Percentiles rank a stretch among this genome's conserved stretches.
Evolutionary conservation across 176 grass and related monocot genomes (phyloP).

Genomic region (Themeda triandra): DNA sequence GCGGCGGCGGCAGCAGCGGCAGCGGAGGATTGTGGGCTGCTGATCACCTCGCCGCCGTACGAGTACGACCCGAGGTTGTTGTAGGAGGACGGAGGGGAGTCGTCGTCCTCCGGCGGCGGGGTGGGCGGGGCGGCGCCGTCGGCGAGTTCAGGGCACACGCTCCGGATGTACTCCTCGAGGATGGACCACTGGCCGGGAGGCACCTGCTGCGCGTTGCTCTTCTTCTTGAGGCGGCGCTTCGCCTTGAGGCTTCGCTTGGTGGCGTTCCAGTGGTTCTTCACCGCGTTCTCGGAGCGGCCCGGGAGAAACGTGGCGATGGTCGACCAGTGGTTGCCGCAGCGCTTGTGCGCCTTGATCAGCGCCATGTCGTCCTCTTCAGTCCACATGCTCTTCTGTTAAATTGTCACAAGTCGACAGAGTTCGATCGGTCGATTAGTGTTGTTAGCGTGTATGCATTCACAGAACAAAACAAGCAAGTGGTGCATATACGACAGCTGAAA

Average conservation of each 20-base stretch:
- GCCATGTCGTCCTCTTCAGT: conserved; percentile 58
- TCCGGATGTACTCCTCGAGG: conserved; percentile 66
- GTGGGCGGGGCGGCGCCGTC: background rate
- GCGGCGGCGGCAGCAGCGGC: too few relatives aligned
- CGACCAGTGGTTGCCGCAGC: conserved; percentile 70
- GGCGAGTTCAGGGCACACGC: background rate
- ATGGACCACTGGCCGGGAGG: conserved; percentile 15
- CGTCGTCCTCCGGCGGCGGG: background rate
- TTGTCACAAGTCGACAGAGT: background rate
- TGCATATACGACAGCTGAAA: background rate
- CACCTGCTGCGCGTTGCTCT: conserved; percentile 34
- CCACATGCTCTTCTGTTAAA: conserved; percentile 63
- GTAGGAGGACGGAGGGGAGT: background rate
- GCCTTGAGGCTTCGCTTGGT: conserved; percentile 68
- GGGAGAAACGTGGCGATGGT: conserved; percentile 52
- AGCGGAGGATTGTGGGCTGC: background rate
- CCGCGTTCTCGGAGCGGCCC: conserved; percentile 69
- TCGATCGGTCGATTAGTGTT: background rate
- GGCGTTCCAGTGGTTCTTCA: conserved; percentile 97
- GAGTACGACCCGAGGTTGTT: background rate
- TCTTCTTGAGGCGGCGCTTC: conserved; percentile 56
- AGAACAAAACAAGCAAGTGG: background rate
- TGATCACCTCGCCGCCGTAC: background rate
- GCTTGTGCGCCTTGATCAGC: conserved; percentile 56
- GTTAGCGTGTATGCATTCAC: background rate